Evolutionary conservation across 805 yeast species (phyloP).

Genomic region (Candida tallmaniae): DNA sequence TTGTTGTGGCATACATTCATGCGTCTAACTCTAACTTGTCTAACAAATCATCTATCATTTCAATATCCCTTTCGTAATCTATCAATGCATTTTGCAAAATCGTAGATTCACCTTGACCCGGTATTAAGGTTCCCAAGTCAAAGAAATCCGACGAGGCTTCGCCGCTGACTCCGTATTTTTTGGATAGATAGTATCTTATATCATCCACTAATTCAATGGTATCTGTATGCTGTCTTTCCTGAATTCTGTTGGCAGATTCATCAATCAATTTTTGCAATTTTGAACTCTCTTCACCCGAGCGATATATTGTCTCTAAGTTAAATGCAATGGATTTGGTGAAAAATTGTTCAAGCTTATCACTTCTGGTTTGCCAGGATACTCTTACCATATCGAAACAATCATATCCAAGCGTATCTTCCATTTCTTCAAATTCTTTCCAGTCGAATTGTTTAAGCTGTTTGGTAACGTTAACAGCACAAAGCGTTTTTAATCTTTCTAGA

Average conservation of each 20-base stretch:
- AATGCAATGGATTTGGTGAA: conserved; percentile 57
- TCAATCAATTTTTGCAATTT: conserved; percentile 18
- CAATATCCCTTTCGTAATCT: conserved; percentile 23
- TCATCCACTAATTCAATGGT: conserved; percentile 79
- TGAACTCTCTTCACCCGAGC: conserved; percentile 24
- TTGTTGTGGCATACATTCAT: conserved; percentile 5
- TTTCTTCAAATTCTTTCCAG: conserved; percentile 14
- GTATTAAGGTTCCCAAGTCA: conserved; percentile 15
- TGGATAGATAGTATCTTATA: conserved; percentile 57
- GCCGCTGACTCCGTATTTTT: conserved; percentile 29
- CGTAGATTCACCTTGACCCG: conserved; percentile 10
- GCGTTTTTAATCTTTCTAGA: conserved; percentile 59
- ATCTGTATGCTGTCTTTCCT: conserved; percentile 65
- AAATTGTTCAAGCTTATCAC: conserved; percentile 60
- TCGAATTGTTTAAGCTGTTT: conserved; percentile 18
- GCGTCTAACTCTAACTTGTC: conserved; percentile 28
- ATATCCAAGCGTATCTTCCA: conserved; percentile 23
- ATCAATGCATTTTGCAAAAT: conserved; percentile 6
- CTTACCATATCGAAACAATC: conserved; percentile 54
- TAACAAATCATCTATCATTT: conserved; percentile 24
- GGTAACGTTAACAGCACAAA: conserved; percentile 52
- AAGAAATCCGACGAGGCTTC: conserved; percentile 21
- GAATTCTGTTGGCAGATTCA: conserved; percentile 53
- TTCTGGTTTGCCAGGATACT: conserved; percentile 63
- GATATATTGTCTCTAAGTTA: conserved; percentile 35